Base-by-base conservation (phyloP, 805 yeast species). In the Torulaspora delbrueckii region DNA sequence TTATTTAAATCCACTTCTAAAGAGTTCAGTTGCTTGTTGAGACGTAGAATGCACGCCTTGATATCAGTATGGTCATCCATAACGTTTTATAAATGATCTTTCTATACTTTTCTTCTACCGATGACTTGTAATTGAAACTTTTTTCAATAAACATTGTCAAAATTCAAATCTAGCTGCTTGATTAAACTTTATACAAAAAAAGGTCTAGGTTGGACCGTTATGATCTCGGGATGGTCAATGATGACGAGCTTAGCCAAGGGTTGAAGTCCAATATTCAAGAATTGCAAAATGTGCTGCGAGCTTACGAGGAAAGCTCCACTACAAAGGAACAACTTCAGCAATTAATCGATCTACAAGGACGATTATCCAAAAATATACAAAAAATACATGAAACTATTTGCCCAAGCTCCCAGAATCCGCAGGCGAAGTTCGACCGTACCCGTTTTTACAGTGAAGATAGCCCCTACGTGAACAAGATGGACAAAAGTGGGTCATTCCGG, bases 41-140 rank as follows among this genome's bases (percentile, higher is more conserved):
- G 36, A 37, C 62, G 57, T 3, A 48, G 37, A 13, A 62, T 46
- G 31, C 59, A 63, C 4, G 65, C 62, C 38, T 56, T 60, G 8
- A 64, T 50, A 39, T 57, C 60, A 27, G 56, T 46, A 9, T 53
- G 50, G 42, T 64, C 67, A 23, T 56, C 60, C 62, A 57, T 51
- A 12, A 14, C n/a, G 10, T n/a, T 16, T 13, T 19, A 30, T 19
- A 5, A 10, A 39, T 18, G 18, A 9, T 3, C 4, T 16, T 31
- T 13, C 19, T 31, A 16, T 5, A 18, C 14, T 27, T 33, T 16
- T 34, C 23, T 34, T 14, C 23, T 14, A 16, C 23, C 40, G 40
- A 36, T 36, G 40, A 24, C 28, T 24, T 36, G 30, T 24, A 14
- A n/a, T 12, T 10, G 40, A 36, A 36, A 36, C 27, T 36, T 24